Conservation (phyloP, 1,284 basidiomycete species). For the Ganoderma meredithae region DNA sequence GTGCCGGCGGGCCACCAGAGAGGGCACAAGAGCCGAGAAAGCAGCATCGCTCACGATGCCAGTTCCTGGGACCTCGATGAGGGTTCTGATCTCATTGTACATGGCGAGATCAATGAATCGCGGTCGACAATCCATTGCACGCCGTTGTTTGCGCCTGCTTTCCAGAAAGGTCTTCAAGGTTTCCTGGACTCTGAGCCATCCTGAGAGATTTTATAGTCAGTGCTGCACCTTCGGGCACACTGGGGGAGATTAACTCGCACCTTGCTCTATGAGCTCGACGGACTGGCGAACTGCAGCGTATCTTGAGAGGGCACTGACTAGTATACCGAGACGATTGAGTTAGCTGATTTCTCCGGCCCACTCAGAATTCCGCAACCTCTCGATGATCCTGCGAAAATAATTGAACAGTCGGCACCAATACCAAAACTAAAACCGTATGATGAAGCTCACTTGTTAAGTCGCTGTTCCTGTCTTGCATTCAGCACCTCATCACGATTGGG, state of each 20-base stretch:
- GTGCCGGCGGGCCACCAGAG: not conserved
- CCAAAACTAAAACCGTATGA: not conserved
- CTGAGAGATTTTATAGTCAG: not conserved
- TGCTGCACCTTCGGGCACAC: not conserved
- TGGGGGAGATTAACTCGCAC: not conserved
- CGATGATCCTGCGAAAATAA: not conserved
- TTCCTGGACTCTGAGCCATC: not conserved
- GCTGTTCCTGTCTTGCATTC: not conserved
- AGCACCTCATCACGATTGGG: not conserved
- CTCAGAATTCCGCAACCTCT: not conserved
- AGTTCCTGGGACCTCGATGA: not conserved
- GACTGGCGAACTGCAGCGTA: not conserved
- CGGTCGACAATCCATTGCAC: not conserved
- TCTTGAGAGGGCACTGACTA: not conserved
- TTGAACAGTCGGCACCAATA: not conserved
- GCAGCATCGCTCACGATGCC: not conserved
- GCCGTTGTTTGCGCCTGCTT: not conserved
- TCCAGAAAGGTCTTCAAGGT: not conserved
- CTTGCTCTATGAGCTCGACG: not conserved
- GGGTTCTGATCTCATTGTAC: not conserved
- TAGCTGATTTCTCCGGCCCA: not conserved
- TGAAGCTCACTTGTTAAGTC: not conserved
- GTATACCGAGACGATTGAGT: not conserved
- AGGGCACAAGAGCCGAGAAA: not conserved
- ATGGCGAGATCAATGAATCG: not conserved